These are phyloP conservation scores for Nothophaeocryptopus gaeumannii DNA, from an alignment of 2,329 filamentous ascomycete species.

Conservation along the genomic window DNA sequence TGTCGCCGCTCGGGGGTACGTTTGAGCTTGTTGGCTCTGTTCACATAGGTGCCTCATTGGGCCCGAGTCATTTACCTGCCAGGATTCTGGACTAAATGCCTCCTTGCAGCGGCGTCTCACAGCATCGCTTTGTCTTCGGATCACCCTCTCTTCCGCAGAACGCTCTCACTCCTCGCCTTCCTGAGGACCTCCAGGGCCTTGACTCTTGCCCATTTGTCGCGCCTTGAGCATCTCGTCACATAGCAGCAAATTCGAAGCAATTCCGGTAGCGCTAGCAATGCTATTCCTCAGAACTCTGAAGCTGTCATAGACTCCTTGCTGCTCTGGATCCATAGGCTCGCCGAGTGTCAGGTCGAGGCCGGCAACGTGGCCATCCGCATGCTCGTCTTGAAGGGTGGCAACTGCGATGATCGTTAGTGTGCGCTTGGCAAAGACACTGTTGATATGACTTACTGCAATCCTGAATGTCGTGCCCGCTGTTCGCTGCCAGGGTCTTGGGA, in stretches of 20 bases:
- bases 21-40: too few species aligned
- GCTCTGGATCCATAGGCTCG: slow-evolving; percentile 89
- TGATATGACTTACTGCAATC: slow-evolving; percentile 66
- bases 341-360: slow-evolving; percentile 84
- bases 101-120: too few species aligned
- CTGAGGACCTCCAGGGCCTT: slow-evolving; percentile 31
- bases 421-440: slow-evolving; percentile 6
- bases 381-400: slow-evolving; percentile 81
- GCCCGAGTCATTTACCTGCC: too few species aligned
- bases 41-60: too few species aligned
- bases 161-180: slow-evolving; percentile 13
- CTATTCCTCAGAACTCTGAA: slow-evolving; percentile 93
- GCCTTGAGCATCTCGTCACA: slow-evolving; percentile 98
- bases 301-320: slow-evolving; percentile 91
- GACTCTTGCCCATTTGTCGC: slow-evolving; percentile 72
- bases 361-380: slow-evolving; percentile 76
- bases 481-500: slow-evolving; percentile 89
- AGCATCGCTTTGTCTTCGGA: too few species aligned
- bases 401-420: slow-evolving; percentile 52
- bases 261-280: slow-evolving; percentile 88
- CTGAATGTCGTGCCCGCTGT: not conserved
- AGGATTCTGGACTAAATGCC: too few species aligned
- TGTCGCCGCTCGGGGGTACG: too few species aligned
- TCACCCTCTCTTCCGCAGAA: too few species aligned
- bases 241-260: slow-evolving; percentile 89